A percentile compares a stretch with the other conserved stretches of the same genome.
These are phyloP conservation scores for Puccinia novopanici DNA, from an alignment of 1,284 basidiomycete genomes.

Conservation along the genomic window DNA sequence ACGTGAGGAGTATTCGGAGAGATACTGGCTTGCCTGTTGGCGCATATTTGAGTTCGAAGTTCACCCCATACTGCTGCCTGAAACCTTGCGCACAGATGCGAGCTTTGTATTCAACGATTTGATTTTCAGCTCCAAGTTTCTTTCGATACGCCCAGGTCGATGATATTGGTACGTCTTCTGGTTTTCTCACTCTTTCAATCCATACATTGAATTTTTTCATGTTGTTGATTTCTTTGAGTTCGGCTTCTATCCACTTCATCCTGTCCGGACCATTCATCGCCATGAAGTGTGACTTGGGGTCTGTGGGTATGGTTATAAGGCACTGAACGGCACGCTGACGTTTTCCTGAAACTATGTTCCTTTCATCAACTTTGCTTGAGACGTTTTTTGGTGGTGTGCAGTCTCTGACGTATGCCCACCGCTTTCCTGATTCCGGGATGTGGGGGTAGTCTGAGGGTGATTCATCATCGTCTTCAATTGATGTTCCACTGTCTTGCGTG, in stretches of 20 bases:
- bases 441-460: too few species aligned
- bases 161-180: not conserved
- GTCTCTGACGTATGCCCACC: too few species aligned
- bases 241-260: not conserved
- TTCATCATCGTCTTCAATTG: too few species aligned
- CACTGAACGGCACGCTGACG: too few species aligned
- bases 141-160: not conserved
- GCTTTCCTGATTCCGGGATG: too few species aligned
- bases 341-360: too few species aligned
- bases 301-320: not conserved
- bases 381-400: too few species aligned
- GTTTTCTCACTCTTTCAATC: not conserved
- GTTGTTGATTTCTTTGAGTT: not conserved
- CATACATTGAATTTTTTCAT: constrained; percentile 2
- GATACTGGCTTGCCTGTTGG: constrained; percentile 42
- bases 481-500: too few species aligned
- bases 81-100: constrained; percentile 51
- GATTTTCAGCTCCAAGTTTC: not conserved
- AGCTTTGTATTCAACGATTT: constrained; percentile 44
- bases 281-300: not conserved
- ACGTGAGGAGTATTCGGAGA: too few species aligned
- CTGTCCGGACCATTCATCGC: not conserved
- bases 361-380: too few species aligned
- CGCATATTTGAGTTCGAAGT: constrained; percentile 50
- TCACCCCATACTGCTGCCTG: constrained; percentile 38